Conservation (phyloP, 208 protist genomes). For the Wallacemonas collosoma region DNA sequence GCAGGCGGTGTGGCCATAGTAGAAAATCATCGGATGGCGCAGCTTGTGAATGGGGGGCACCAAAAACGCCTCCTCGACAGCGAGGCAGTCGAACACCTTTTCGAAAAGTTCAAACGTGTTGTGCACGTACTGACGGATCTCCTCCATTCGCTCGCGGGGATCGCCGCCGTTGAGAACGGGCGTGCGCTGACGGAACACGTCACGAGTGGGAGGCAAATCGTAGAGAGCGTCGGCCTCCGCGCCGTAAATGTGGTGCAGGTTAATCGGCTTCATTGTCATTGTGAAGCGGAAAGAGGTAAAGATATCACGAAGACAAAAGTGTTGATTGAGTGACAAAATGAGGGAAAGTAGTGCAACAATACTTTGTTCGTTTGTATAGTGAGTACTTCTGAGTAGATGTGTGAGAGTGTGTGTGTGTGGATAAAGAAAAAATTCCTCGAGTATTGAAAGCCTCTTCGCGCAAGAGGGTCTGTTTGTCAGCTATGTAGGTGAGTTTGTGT, state of each 20-base stretch:
- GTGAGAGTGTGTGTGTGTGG: too few relatives aligned
- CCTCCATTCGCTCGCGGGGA: constrained; percentile 62
- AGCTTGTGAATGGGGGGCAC: constrained; percentile 90
- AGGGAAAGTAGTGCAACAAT: neutral
- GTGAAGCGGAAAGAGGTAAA: constrained; percentile 12
- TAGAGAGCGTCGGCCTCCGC: constrained; percentile 50
- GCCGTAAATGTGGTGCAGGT: constrained; percentile 49
- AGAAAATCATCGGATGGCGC: constrained; percentile 96
- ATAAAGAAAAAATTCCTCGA: too few relatives aligned
- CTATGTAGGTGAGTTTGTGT: too few relatives aligned
- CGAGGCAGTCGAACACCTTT: constrained; percentile 82
- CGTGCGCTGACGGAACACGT: constrained; percentile 63
- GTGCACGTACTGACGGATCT: constrained; percentile 90
- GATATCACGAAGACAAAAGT: constrained; percentile 9
- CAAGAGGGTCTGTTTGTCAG: too few relatives aligned
- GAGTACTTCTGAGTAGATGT: too few relatives aligned
- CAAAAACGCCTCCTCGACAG: constrained; percentile 83
- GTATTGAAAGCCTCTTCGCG: too few relatives aligned
- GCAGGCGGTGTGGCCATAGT: constrained; percentile 95
- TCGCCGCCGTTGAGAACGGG: constrained; percentile 60
- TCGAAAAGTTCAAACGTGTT: constrained; percentile 87
- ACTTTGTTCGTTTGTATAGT: too few relatives aligned
- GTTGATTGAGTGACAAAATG: constrained; percentile 13
- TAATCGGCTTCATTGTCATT: constrained; percentile 42
- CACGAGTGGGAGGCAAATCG: constrained; percentile 38